Evolutionary conservation across 768 basidiomycete genomes (phyloP).

Genomic region (Favolaschia claudopus): DNA sequence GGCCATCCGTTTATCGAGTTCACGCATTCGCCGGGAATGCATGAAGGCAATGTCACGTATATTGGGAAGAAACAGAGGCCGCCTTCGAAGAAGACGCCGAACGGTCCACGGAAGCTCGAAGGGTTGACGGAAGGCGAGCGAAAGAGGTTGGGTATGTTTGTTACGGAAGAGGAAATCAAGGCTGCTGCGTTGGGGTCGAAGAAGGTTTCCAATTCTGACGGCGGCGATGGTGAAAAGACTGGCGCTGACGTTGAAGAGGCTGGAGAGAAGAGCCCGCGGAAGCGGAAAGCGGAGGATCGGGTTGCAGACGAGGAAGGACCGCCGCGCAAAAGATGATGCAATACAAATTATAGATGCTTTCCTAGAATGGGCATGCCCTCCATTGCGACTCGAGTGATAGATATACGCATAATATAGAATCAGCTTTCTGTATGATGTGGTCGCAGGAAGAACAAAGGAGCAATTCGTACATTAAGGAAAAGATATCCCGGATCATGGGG

Average conservation of each 20-base stretch:
- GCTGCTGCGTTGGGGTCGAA: neutral
- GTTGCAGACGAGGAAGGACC: neutral
- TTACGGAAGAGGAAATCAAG: slow-evolving; percentile 4
- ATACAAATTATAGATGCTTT: too few species aligned
- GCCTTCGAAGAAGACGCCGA: neutral
- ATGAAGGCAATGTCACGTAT: neutral
- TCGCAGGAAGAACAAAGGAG: too few species aligned
- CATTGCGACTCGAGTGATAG: too few species aligned
- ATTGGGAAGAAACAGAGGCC: slow-evolving; percentile 11
- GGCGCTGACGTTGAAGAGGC: neutral
- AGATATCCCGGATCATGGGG: too few species aligned
- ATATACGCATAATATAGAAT: too few species aligned
- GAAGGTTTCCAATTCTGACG: neutral
- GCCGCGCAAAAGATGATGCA: slow-evolving; percentile 1
- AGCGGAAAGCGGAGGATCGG: slow-evolving; percentile 2
- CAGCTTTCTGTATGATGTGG: too few species aligned
- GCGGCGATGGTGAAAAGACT: neutral
- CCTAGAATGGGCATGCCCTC: too few species aligned
- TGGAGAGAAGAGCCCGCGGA: neutral
- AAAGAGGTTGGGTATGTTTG: slow-evolving; percentile 8
- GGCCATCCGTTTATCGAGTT: slow-evolving; percentile 9
- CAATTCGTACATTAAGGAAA: too few species aligned
- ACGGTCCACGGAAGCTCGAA: neutral
- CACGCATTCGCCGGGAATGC: neutral
- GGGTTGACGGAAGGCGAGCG: slow-evolving; percentile 14